Conservation (phyloP, 148 eudicot species). For the Bassia scoparia region DNA sequence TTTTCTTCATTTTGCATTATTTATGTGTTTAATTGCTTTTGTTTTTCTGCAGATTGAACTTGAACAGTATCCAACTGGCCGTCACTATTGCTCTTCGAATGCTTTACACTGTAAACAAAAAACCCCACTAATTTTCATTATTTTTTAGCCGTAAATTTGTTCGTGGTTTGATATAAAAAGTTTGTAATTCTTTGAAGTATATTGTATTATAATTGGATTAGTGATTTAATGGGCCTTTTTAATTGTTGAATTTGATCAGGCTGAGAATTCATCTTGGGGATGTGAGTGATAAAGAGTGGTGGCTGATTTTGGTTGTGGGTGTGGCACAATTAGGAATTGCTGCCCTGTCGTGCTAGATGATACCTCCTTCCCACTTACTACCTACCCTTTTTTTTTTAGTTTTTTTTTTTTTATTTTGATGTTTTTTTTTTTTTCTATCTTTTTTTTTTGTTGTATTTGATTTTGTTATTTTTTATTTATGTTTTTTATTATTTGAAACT, state of each 20-base stretch:
- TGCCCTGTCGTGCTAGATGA: conserved; percentile 82
- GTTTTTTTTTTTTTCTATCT: background rate
- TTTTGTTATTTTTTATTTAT: too few species aligned
- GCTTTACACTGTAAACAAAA: conserved; percentile 66
- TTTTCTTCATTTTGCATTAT: background rate
- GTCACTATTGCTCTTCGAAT: conserved; percentile 95
- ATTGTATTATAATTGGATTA: background rate
- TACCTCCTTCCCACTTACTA: too few species aligned
- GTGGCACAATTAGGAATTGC: conserved; percentile 95
- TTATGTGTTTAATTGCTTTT: background rate
- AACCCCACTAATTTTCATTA: background rate
- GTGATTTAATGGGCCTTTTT: conserved; percentile 26
- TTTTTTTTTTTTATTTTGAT: background rate
- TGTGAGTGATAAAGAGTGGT: conserved; percentile 66
- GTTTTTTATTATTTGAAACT: too few species aligned
- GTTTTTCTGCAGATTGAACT: conserved; percentile 67
- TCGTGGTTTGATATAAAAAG: background rate
- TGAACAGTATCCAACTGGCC: conserved; percentile 97
- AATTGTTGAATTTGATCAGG: conserved; percentile 42
- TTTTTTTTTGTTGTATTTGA: too few species aligned
- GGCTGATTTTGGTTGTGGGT: conserved; percentile 99
- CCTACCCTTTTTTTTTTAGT: conserved; percentile 18
- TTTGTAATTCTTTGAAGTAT: background rate
- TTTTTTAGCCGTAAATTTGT: background rate
- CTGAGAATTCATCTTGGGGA: conserved; percentile 92